Base-by-base conservation (phyloP, 495 filamentous ascomycete species). In the Penicillium lagena region DNA sequence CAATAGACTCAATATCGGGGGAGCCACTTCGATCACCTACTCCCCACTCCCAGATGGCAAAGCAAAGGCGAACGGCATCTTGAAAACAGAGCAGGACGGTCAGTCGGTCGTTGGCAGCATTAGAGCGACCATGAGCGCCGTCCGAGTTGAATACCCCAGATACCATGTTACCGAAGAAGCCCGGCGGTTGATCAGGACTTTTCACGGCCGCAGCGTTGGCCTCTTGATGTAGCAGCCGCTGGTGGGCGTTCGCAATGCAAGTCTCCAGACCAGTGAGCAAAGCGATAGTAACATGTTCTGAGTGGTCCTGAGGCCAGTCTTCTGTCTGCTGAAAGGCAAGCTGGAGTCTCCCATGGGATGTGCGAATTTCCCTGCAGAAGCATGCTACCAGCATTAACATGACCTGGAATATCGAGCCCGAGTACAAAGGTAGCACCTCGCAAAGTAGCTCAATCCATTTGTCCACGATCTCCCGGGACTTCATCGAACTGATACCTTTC, bases 141-240 rank as follows among this genome's bases (percentile, higher is more conserved):
- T 97, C 91, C 0, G 86, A 78, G 8, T 84, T 74, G 60, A 96
- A 95, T 0, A 96, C 87, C 0, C 90, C 90, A 1, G 90, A 93
- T 1, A 95, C 89, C 87, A 97, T 95, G 52, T 90, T 96, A 12
- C 91, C 90, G 55, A 98, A 96, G 63, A 97, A 95, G 36, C 90
- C 86, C 56, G 93, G 87, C 11, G 82, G 73, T 56, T 90, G 86
- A 51, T 95, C 89, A 32, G 89, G 87, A 44, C 78, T 86, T 64
- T 91, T 95, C 32, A 77, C 66, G 31, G 73, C 66, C 40, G 81
- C 73, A 31, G 66, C 66, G 47, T 82, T 86, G 35, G 80, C 71
- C 63, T 95, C 89, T 49, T 94, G 87, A 33, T 73, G 66, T 27
- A 89, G 64, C 7, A 97, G 74, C 37, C 81, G 83, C 49, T 95